A percentile compares a stretch with the other conserved stretches of the same genome.
These are phyloP conservation scores for Dryas octopetala DNA, from an alignment of 306 rosid genomes.

Conservation along the genomic window DNA sequence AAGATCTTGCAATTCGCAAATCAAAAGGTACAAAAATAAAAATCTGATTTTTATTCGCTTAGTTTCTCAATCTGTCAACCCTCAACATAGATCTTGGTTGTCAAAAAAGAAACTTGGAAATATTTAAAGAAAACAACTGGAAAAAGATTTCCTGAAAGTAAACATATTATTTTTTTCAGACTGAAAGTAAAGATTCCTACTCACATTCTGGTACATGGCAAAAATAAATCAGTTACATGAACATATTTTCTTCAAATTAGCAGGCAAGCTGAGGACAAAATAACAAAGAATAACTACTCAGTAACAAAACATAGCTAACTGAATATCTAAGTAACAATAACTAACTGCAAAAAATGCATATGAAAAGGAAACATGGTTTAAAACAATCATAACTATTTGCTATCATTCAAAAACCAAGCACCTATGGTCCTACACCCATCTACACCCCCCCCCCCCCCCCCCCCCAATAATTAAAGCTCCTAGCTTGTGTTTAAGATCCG, in stretches of 20 bases:
- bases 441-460: no score
- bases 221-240: background rate
- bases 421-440: no score
- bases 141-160: no score
- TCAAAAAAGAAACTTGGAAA: background rate
- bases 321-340: no score
- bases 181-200: background rate
- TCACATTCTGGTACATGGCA: background rate
- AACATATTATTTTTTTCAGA: no score
- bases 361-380: no score
- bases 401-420: no score
- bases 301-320: background rate
- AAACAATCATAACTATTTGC: no score
- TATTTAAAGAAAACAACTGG: no score
- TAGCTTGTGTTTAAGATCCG: background rate
- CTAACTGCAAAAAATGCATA: no score
- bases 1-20: background rate
- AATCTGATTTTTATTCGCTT: background rate
- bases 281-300: background rate
- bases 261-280: background rate
- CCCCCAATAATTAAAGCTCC: no score
- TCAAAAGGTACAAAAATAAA: background rate
- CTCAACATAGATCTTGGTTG: background rate
- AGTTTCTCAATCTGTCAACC: background rate
- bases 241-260: background rate